Evolutionary conservation across 192 early-diverging fungal species (phyloP), one percentile per base, ranked within the genome.

Genomic region (Gryganskiella cystojenkinii): DNA sequence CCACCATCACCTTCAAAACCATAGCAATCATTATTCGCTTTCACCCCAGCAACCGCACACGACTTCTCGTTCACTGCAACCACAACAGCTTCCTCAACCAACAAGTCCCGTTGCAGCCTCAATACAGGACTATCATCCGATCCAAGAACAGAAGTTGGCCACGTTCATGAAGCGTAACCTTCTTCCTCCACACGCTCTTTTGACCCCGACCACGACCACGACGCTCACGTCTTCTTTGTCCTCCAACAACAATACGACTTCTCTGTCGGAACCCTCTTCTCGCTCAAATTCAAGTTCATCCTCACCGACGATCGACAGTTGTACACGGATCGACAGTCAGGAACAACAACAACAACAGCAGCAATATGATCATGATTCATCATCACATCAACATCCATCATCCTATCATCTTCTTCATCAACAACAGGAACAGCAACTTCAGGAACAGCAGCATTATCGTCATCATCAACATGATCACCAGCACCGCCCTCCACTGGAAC

Each of bases 121-220:
- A 69, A 78, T 78, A 68, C 61, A 69, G 61, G 74, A 78, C 25
- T 78, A 78, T 13, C 74, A 78, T 35, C 56, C 67, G 20, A 60
- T 52, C 13, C 74, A 78, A 37, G 74, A 78, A 31, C 74, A 78
- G 24, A 78, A 78, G 61, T 31, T 78, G 46, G 74, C 74, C 40
- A 56, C 61, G 54, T 78, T 78, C 45, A 78, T 78, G 66, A 68
- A 64, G 61, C 74, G 74, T 24, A 78, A 69, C 50, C 66, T 78
- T 50, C 61, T 78, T 37, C 74, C 74, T 37, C 74, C 74, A 69
- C 74, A 78, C 42, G 50, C 61, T 2, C 56, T 78, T 20, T 30
- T 30, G 30, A 59, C 74, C 4, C 56, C 49, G 17, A 24, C 71
- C 62, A 61, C 40, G 7, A 20, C 33, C 22, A 51, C 54, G 10